These are phyloP conservation scores for Gilbertella persicaria DNA, from an alignment of 371 early-diverging fungal species.

Conservation along the genomic window DNA sequence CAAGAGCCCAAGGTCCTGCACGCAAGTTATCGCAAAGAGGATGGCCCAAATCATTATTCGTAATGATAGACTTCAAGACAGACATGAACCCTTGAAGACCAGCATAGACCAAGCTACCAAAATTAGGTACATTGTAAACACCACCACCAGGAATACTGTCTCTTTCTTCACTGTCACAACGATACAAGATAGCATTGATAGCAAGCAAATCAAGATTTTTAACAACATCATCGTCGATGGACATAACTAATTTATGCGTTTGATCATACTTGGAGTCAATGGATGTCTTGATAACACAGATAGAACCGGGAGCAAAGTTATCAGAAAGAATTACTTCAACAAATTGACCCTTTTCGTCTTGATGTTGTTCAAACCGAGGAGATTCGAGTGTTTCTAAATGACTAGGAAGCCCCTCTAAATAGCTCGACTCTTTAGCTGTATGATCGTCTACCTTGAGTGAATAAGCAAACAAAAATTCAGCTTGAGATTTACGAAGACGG, in stretches of 20 bases:
- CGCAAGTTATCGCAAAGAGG: constrained; percentile 89
- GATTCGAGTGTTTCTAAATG: constrained; percentile 47
- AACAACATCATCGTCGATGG: constrained; percentile 47
- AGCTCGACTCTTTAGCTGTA: constrained; percentile 18
- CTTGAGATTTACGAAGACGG: constrained; percentile 62
- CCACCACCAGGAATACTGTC: constrained; percentile 74
- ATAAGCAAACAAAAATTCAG: constrained; percentile 53
- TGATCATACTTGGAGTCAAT: constrained; percentile 51
- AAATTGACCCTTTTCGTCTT: constrained; percentile 60
- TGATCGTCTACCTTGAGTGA: constrained; percentile 46
- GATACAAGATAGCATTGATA: constrained; percentile 82
- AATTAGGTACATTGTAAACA: constrained; percentile 84
- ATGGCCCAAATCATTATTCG: constrained; percentile 89
- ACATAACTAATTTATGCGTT: constrained; percentile 43
- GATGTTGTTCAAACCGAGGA: constrained; percentile 46
- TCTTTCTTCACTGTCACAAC: constrained; percentile 83
- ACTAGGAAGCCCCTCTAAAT: constrained; percentile 60
- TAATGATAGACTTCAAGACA: constrained; percentile 70
- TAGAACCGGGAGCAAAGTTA: constrained; percentile 71
- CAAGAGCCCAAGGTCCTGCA: constrained; percentile 89
- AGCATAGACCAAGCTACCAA: constrained; percentile 82
- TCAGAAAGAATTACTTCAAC: constrained; percentile 62
- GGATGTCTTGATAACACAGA: constrained; percentile 67
- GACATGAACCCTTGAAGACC: constrained; percentile 94
- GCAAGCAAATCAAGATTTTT: constrained; percentile 60